Base-by-base conservation (phyloP, 2,329 filamentous ascomycete species). In the Colletotrichum chrysophilum region DNA sequence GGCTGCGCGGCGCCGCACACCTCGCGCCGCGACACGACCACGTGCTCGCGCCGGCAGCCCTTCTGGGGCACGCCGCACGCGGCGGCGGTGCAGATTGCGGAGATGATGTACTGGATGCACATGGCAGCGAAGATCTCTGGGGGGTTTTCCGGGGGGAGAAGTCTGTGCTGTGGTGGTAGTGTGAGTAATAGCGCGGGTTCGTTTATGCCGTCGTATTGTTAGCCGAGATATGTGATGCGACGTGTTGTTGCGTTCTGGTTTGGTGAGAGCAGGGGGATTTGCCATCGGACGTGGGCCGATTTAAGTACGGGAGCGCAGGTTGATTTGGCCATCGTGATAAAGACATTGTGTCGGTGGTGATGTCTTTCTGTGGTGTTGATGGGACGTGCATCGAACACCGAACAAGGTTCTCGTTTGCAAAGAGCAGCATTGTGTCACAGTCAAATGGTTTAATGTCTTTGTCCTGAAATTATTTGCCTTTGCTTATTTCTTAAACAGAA, bases 41-140 rank as follows among this genome's bases (percentile, higher is more conserved):
- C 70, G 64, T 75, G 73, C 14, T 58, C 34, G 43, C 69, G 55
- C 28, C 34, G 52, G 73, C 73, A 73, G 24, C 68, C 61, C 10
- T 43, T 13, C 10, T 13, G 72, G 55, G 60, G 24, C 7, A 18
- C 28, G 62, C 48, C 56, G 30, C 16, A 8, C 2, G 21, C 55
- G 18, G 70, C 62, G 26, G 16, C 30, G 55, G 34, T 34, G 62
- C 73, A 73, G 43, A 36, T 48, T 48, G 73, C 73, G n/a, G 73
- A 61, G 64, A 70, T 58, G 34, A 68, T 75, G 70, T 70, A 75
- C 70, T 75, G 73, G 64, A 68, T 73, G 70, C 73, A 72, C 73
- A 75, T 68, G 62, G 5, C 7, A 58, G 21, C 14, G 56, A 12
- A 32, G 55, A 36, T 68, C 28, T 67, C 21, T 24, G n/a, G 55